Percentiles rank a stretch among this genome's conserved stretches.
Conservation (phyloP, 257 asterid species). For the Scutellaria barbata region DNA sequence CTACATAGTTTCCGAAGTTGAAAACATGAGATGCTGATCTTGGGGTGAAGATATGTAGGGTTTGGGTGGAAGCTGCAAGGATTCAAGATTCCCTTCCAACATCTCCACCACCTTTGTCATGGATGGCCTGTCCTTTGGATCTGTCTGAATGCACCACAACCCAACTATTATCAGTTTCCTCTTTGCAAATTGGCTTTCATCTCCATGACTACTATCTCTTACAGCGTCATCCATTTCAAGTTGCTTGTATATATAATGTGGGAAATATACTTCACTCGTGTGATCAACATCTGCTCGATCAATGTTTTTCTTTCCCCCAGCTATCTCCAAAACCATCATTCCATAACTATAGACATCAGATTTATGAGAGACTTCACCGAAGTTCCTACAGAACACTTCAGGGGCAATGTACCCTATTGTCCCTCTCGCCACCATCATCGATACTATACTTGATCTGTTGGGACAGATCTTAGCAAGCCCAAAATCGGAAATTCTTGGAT, state of each 20-base stretch:
- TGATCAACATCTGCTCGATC: constrained; percentile 2
- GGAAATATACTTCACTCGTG: constrained; percentile 35
- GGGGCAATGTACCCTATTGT: constrained; percentile 55
- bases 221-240: constrained; percentile 25
- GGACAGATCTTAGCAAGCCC: constrained; percentile 47
- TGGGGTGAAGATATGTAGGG: constrained; percentile 39
- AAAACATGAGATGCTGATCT: background rate
- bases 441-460: constrained; percentile 38
- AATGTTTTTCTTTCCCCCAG: constrained; percentile 28
- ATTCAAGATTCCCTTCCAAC: constrained; percentile 41
- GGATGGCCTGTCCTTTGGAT: constrained; percentile 41
- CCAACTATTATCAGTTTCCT: no score
- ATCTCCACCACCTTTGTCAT: constrained; percentile 50
- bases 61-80: constrained; percentile 45
- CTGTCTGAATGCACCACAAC: no score
- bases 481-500: constrained; percentile 39
- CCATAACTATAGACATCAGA: constrained; percentile 52
- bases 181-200: constrained; percentile 37
- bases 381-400: constrained; percentile 37
- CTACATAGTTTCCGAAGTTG: constrained; percentile 18
- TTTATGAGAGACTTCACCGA: constrained; percentile 48
- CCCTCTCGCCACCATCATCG: constrained; percentile 42
- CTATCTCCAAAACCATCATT: constrained; percentile 43
- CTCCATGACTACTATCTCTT: background rate
- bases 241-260: constrained; percentile 37